These are phyloP conservation scores for Cercophora scortea DNA, from an alignment of 495 filamentous ascomycete species.

Conservation along the genomic window DNA sequence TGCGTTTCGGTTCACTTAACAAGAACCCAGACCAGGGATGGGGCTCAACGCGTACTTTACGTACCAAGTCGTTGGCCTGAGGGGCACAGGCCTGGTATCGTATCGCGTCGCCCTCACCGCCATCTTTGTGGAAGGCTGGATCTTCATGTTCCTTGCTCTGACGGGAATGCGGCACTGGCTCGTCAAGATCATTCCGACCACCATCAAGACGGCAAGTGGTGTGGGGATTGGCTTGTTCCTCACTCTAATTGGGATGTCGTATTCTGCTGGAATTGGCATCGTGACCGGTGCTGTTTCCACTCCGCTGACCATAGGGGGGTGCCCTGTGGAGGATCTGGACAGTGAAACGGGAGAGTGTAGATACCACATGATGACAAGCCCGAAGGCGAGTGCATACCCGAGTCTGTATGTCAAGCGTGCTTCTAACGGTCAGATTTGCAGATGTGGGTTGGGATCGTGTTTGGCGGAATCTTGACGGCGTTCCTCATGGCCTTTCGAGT, in stretches of 20 bases:
- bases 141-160: constrained; percentile 56
- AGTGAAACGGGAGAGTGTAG: constrained; percentile 25
- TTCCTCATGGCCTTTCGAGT: constrained; percentile 74
- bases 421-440: constrained; percentile 18
- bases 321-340: constrained; percentile 35
- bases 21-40: constrained; percentile 59
- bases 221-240: constrained; percentile 75
- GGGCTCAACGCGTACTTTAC: constrained; percentile 76
- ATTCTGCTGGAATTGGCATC: constrained; percentile 67
- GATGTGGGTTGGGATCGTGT: constrained; percentile 73
- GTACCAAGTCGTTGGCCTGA: constrained; percentile 74
- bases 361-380: constrained; percentile 55
- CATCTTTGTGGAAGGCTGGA: constrained; percentile 72
- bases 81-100: constrained; percentile 58
- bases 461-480: constrained; percentile 67
- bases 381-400: constrained; percentile 37
- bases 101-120: constrained; percentile 70
- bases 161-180: constrained; percentile 81
- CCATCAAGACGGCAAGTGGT: constrained; percentile 74
- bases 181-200: constrained; percentile 66
- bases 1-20: constrained; percentile 10
- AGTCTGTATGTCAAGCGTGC: neutral
- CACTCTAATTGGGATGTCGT: constrained; percentile 68
- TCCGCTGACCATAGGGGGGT: constrained; percentile 64
- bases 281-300: constrained; percentile 53